Conservation (phyloP, 1,284 basidiomycete species). For the Inonotus obliquus region DNA sequence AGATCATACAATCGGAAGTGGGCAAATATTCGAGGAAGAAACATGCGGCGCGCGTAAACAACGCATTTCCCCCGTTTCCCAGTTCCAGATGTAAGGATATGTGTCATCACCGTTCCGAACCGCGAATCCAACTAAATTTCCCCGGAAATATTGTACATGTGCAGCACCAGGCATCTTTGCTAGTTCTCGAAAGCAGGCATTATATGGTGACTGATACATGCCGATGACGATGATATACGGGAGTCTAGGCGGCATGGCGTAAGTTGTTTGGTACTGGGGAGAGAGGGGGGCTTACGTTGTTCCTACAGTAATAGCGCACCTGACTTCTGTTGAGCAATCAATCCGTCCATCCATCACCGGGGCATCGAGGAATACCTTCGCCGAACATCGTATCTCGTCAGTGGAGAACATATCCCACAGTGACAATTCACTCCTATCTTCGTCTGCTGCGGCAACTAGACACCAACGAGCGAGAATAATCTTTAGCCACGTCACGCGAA, state of each 20-base stretch:
- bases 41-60: background rate
- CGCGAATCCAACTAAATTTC: conserved; percentile 6
- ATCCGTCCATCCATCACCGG: conserved; percentile 10
- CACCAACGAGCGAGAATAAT: conserved; percentile 8
- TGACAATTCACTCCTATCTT: background rate
- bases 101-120: conserved; percentile 2
- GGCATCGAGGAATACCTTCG: background rate
- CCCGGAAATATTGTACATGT: background rate
- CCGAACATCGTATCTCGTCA: background rate
- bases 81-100: conserved; percentile 3
- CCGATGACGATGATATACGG: conserved; percentile 1
- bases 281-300: background rate
- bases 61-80: background rate
- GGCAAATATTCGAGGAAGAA: background rate
- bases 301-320: conserved; percentile 5
- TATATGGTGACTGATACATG: background rate
- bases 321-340: background rate
- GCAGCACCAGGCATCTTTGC: background rate
- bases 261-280: background rate
- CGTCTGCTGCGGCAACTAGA: conserved; percentile 2
- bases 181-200: background rate
- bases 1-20: background rate
- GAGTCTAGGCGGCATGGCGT: background rate
- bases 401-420: conserved; percentile 3
- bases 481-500: conserved; percentile 8